Percentiles rank a stretch among this genome's conserved stretches.
Conservation (phyloP, 1,284 basidiomycete species). For the Sporisorium graminicola region DNA sequence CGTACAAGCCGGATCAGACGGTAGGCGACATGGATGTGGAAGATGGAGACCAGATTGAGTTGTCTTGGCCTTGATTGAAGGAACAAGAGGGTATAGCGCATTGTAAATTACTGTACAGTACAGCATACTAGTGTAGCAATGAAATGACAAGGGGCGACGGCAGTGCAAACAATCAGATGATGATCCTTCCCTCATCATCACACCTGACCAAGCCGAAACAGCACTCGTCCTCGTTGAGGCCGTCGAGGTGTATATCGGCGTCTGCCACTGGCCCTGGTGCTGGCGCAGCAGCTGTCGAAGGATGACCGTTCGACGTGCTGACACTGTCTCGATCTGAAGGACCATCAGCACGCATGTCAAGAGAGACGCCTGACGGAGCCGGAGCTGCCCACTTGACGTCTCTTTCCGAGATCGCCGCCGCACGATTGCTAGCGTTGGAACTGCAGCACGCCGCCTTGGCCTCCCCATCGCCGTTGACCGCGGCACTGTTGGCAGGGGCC, state of each 20-base stretch:
- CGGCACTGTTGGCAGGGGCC: neutral
- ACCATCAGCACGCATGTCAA: constrained; percentile 16
- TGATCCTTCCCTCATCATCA: constrained; percentile 32
- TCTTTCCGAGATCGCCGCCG: neutral
- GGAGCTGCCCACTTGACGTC: constrained; percentile 4
- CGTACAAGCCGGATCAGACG: constrained; percentile 10
- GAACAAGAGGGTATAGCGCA: neutral
- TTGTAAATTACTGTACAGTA: neutral
- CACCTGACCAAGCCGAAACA: constrained; percentile 52
- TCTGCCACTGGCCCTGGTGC: neutral
- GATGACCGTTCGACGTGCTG: neutral
- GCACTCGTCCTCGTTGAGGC: constrained; percentile 29
- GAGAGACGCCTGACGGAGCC: constrained; percentile 11
- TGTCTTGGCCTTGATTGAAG: constrained; percentile 29
- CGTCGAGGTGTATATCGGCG: neutral
- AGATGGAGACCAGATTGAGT: constrained; percentile 40
- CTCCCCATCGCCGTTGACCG: neutral
- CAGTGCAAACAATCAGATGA: constrained; percentile 22
- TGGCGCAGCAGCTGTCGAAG: neutral
- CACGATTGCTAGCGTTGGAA: neutral
- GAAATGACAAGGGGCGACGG: neutral
- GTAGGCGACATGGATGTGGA: constrained; percentile 52
- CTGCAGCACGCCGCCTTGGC: neutral
- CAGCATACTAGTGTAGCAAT: neutral
- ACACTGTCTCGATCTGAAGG: neutral